Percentiles rank a stretch among this genome's conserved stretches.
These are phyloP conservation scores for Neckera pumila DNA, from an alignment of 225 moss, liverwort and hornwort species.

Conservation along the genomic window DNA sequence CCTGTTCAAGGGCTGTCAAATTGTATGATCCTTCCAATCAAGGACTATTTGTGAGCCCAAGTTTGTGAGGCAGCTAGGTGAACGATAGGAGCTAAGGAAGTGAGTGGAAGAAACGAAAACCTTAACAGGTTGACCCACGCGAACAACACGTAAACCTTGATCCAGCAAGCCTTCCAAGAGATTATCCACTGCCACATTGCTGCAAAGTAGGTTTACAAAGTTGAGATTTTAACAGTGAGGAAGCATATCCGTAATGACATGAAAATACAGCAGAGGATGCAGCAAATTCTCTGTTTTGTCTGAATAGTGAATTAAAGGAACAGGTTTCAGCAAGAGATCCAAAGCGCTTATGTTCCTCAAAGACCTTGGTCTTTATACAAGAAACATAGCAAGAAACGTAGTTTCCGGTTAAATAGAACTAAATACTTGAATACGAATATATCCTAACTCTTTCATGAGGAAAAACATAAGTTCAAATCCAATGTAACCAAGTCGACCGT, in stretches of 20 bases:
- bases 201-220: constrained; percentile 32
- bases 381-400: neutral
- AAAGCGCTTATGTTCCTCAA: neutral
- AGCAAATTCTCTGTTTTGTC: neutral
- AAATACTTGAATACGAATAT: neutral
- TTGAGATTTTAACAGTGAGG: neutral
- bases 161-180: constrained; percentile 87
- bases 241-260: neutral
- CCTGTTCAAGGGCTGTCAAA: neutral
- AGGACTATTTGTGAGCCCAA: neutral
- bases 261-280: neutral
- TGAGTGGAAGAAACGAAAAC: constrained; percentile 26
- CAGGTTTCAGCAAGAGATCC: neutral
- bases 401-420: neutral
- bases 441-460: neutral
- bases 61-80: neutral
- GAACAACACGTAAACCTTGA: constrained; percentile 85
- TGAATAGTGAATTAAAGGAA: neutral
- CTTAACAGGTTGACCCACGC: constrained; percentile 97
- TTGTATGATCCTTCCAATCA: neutral
- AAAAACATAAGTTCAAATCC: neutral
- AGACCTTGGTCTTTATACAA: neutral
- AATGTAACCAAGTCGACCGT: neutral
- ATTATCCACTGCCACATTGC: constrained; percentile 99
- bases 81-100: neutral